Percentiles rank a stretch among this genome's conserved stretches.
These are phyloP conservation scores for Dothistroma pini DNA, from an alignment of 2,329 filamentous ascomycete species.

Conservation along the genomic window DNA sequence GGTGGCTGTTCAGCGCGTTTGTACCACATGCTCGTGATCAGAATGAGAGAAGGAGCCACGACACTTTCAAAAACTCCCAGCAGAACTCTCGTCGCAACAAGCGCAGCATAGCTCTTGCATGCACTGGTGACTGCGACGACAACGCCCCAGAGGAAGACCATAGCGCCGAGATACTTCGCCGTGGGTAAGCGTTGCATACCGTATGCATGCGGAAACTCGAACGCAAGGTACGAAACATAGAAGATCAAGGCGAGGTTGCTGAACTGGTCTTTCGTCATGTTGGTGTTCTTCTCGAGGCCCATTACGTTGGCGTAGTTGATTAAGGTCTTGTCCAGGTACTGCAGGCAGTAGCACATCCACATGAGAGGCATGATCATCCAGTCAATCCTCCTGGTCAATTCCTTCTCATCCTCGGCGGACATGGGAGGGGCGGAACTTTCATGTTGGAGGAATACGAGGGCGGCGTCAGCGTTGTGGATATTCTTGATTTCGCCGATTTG, in stretches of 20 bases:
- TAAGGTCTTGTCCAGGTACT: conserved; percentile 42
- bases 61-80: conserved; percentile 54
- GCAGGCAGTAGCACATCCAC: conserved; percentile 38
- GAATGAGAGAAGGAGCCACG: conserved; percentile 53
- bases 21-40: conserved; percentile 51
- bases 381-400: conserved; percentile 37
- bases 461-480: conserved; percentile 31
- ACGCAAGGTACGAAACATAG: conserved; percentile 38
- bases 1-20: conserved; percentile 55
- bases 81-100: conserved; percentile 50
- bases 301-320: conserved; percentile 44
- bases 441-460: conserved; percentile 31
- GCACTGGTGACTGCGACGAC: conserved; percentile 49
- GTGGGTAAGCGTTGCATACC: conserved; percentile 53
- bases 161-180: conserved; percentile 50
- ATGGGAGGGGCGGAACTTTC: conserved; percentile 28
- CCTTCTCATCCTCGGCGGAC: conserved; percentile 27
- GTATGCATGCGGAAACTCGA: conserved; percentile 44
- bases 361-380: conserved; percentile 42
- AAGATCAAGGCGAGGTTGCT: conserved; percentile 36
- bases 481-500: conserved; percentile 28
- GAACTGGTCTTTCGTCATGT: conserved; percentile 36
- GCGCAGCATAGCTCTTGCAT: conserved; percentile 49
- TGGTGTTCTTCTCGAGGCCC: conserved; percentile 38
- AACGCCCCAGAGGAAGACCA: conserved; percentile 46